Evolutionary conservation across 2,329 filamentous ascomycete genomes (phyloP), one percentile per base, ranked within the genome.

Genomic region (Myriosclerotinia scirpicola): DNA sequence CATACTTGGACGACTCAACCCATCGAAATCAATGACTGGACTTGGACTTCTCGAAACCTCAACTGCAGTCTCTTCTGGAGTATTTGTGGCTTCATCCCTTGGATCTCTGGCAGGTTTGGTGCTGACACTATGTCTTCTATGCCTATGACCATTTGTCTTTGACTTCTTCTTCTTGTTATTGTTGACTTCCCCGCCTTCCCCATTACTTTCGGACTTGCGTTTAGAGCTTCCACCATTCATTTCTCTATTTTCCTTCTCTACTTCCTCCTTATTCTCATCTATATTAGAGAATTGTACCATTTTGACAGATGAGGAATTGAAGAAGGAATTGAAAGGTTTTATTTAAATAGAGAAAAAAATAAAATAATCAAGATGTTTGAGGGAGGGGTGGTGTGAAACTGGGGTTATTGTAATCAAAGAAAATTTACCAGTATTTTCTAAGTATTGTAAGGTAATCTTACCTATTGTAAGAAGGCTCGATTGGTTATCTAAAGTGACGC

Each of bases 71-170:
- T 71, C 68, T 38, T 71, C 69, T 22, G 71, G 67, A 34, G 71
- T 69, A 30, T 64, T 66, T 46, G 74, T 71, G 3, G 73, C 72
- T 70, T 85, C 81, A 73, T 88, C 85, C 67, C 84, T 80, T 20
- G 84, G 84, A 73, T 88, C 86, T 67, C 85, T 80, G n/a, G 85
- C 85, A 5, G 85, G 84, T 71, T 87, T 87, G 79, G 82, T 84
- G 66, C 83, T 84, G 66, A 87, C 73, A 75, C 84, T 87, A 53
- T 81, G 80, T 67, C 82, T 80, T 58, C 84, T 80, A 75, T 82
- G 77, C 9, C 9, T n/a, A 12, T 67, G 65, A n/a, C 69, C 70
- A 66, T 75, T 74, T 40, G 46, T 15, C 60, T 71, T 71, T 8
- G 64, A 62, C n/a, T 67, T 55, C 36, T 63, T 71, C 62, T 68